phyloP scores from a whole-genome alignment of 2,329 filamentous ascomycete species.

The Aphanoascus verrucosus region DNA sequence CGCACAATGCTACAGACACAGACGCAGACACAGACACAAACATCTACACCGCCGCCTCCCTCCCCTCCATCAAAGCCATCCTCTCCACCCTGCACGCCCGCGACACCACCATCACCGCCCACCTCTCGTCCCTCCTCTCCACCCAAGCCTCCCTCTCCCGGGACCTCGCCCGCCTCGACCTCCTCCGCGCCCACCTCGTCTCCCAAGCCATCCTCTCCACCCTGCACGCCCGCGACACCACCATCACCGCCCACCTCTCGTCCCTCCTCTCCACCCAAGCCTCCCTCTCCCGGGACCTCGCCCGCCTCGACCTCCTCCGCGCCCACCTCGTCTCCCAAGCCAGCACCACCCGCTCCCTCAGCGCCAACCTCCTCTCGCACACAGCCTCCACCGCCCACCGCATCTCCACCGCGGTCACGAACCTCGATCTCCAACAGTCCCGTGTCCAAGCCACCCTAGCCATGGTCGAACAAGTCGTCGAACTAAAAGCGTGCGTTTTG shows the following conservation, averaged over 20 bases:
- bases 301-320: slow-evolving; percentile 76
- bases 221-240: slow-evolving; percentile 64
- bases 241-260: slow-evolving; percentile 64
- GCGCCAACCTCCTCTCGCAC: slow-evolving; percentile 79
- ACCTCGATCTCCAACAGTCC: slow-evolving; percentile 81
- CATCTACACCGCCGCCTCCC: background rate
- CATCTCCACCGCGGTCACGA: slow-evolving; percentile 76
- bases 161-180: slow-evolving; percentile 75
- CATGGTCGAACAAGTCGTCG: slow-evolving; percentile 90
- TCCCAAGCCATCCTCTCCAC: slow-evolving; percentile 71
- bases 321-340: slow-evolving; percentile 80
- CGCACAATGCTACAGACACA: no score
- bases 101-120: slow-evolving; percentile 62
- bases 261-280: slow-evolving; percentile 70
- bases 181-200: slow-evolving; percentile 77
- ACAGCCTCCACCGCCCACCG: slow-evolving; percentile 76
- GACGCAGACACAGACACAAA: no score
- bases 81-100: slow-evolving; percentile 64
- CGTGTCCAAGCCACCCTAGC: slow-evolving; percentile 80
- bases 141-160: slow-evolving; percentile 79
- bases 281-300: slow-evolving; percentile 75
- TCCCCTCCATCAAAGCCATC: slow-evolving; percentile 53
- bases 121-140: slow-evolving; percentile 64
- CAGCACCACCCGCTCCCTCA: slow-evolving; percentile 69
- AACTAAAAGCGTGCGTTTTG: slow-evolving; percentile 91